phyloP scores from a whole-genome alignment of 305 asterid species.

The Fraxinus greggii region DNA sequence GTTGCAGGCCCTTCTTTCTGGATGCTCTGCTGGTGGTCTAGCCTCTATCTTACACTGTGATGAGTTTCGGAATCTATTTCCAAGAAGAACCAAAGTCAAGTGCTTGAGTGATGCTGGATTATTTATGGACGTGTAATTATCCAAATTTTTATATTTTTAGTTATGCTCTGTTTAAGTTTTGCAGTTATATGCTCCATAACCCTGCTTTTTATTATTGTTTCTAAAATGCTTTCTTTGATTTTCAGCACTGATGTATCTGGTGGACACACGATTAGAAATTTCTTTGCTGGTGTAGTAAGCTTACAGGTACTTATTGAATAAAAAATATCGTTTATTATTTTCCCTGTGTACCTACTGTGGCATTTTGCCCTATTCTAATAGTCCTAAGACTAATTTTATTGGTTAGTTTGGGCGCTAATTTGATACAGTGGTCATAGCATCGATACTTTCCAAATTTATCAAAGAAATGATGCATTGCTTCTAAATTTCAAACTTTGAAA shows the following conservation, averaged over 20 bases:
- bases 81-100: slow-evolving; percentile 58
- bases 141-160: slow-evolving; percentile 19
- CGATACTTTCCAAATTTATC: not conserved
- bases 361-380: not conserved
- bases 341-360: not conserved
- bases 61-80: slow-evolving; percentile 46
- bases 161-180: slow-evolving; percentile 9
- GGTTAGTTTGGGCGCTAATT: not conserved
- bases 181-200: not conserved
- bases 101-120: slow-evolving; percentile 67
- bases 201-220: not conserved
- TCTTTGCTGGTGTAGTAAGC: slow-evolving; percentile 52
- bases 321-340: not conserved
- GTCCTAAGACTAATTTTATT: not conserved
- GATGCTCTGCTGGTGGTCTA: slow-evolving; percentile 75
- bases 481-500: not conserved
- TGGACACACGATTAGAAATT: slow-evolving; percentile 44
- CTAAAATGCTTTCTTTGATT: slow-evolving; percentile 10
- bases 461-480: not conserved
- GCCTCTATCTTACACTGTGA: slow-evolving; percentile 70
- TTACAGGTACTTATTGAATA: slow-evolving; percentile 46
- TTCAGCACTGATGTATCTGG: slow-evolving; percentile 59
- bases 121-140: slow-evolving; percentile 58
- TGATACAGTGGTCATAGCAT: not conserved
- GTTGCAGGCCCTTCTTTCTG: slow-evolving; percentile 61